These are phyloP conservation scores for Micractinium sp. DNA, from an alignment of 139 green algal genomes.

Conservation along the genomic window DNA sequence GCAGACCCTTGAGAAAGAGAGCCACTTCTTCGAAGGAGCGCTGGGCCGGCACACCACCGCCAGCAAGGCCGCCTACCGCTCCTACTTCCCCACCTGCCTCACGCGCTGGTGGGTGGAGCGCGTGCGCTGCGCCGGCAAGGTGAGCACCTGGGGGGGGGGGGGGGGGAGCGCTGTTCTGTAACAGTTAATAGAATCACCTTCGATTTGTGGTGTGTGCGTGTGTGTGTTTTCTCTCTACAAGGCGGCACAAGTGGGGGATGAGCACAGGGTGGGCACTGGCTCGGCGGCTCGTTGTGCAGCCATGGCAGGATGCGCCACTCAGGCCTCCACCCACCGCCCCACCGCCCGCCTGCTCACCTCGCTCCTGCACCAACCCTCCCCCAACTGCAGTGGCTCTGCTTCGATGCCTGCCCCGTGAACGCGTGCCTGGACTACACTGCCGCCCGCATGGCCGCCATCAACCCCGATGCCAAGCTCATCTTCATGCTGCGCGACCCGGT, in stretches of 20 bases:
- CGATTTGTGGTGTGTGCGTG: too few species aligned
- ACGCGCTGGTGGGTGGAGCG: constrained; percentile 51
- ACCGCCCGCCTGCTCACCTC: background rate
- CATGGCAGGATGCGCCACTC: too few species aligned
- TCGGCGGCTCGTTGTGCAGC: too few species aligned
- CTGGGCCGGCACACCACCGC: constrained; percentile 56
- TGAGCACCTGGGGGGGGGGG: too few species aligned
- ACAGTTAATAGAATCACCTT: too few species aligned
- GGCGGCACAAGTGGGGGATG: background rate
- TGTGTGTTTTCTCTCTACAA: too few species aligned
- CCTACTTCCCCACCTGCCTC: constrained; percentile 84
- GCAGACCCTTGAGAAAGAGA: constrained; percentile 71
- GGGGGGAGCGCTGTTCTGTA: too few species aligned
- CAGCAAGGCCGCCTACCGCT: constrained; percentile 64
- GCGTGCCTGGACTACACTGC: constrained; percentile 76
- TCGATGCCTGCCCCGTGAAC: constrained; percentile 81
- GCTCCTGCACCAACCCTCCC: background rate
- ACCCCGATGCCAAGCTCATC: constrained; percentile 78
- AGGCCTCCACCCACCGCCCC: too few species aligned
- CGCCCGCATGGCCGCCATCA: constrained; percentile 66
- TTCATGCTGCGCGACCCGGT: constrained; percentile 79
- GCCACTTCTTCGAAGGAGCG: constrained; percentile 79
- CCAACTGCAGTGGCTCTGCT: constrained; percentile 66
- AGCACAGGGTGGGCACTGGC: background rate
- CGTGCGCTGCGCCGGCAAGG: constrained; percentile 32